phyloP scores from a whole-genome alignment of 805 yeast species.

The Kregervanrija fluxuum region DNA sequence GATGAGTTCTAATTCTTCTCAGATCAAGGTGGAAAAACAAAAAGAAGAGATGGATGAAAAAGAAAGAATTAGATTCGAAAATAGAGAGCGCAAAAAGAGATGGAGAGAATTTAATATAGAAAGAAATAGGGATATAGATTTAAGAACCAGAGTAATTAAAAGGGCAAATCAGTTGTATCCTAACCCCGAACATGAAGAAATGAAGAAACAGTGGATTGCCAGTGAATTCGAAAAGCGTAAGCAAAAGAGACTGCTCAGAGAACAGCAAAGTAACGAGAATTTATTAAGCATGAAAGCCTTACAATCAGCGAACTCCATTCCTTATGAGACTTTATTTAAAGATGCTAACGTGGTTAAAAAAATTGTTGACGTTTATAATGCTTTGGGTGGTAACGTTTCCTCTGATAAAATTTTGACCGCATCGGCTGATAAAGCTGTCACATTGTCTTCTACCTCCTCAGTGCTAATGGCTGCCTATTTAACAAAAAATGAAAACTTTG shows the following conservation, averaged over 20 bases:
- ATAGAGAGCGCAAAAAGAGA: slow-evolving; percentile 69
- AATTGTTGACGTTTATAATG: slow-evolving; percentile 22
- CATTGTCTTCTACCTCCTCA: slow-evolving; percentile 21
- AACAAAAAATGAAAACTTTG: slow-evolving; percentile 4
- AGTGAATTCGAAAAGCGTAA: slow-evolving; percentile 63
- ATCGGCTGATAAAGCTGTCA: slow-evolving; percentile 17
- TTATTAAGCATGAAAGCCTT: slow-evolving; percentile 7
- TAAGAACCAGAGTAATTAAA: slow-evolving; percentile 68
- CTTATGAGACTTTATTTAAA: slow-evolving; percentile 3
- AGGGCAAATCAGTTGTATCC: slow-evolving; percentile 69
- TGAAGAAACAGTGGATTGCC: slow-evolving; percentile 61
- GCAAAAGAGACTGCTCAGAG: slow-evolving; percentile 48
- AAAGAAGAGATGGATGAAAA: slow-evolving; percentile 29
- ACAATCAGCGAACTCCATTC: slow-evolving; percentile 5
- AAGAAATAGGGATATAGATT: slow-evolving; percentile 81
- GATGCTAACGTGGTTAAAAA: slow-evolving; percentile 5
- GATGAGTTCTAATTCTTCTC: slow-evolving; percentile 3
- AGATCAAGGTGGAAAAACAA: slow-evolving; percentile 1
- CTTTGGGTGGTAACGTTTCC: slow-evolving; percentile 28
- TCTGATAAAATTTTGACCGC: slow-evolving; percentile 7
- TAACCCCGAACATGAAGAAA: slow-evolving; percentile 43
- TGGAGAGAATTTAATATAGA: slow-evolving; percentile 80
- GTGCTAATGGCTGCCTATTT: slow-evolving; percentile 20
- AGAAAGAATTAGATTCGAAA: slow-evolving; percentile 57
- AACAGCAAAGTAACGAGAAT: slow-evolving; percentile 22